A percentile compares a stretch with the other conserved stretches of the same genome.
Conservation (phyloP, 2,329 filamentous ascomycete species). For the Zasmidium angulare region DNA sequence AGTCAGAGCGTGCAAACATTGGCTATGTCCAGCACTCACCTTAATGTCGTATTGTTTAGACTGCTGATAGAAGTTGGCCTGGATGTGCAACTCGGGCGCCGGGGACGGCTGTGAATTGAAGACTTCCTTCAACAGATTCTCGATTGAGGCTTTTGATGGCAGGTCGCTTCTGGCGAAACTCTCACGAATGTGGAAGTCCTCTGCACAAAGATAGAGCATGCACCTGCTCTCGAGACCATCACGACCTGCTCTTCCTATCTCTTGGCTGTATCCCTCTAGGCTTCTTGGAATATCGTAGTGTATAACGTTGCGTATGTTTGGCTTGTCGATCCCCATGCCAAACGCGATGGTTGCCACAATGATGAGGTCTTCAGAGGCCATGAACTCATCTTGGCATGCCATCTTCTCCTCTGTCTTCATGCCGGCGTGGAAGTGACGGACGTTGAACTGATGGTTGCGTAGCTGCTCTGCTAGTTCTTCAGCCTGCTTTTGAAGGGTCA, state of each 20-base stretch:
- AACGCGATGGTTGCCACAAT: slow-evolving; percentile 98
- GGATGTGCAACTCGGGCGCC: slow-evolving; percentile 35
- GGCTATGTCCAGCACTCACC: slow-evolving; percentile 14
- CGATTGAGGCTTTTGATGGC: slow-evolving; percentile 53
- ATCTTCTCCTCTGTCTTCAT: slow-evolving; percentile 69
- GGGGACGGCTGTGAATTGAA: slow-evolving; percentile 38
- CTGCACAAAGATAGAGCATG: slow-evolving; percentile 57
- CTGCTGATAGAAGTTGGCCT: slow-evolving; percentile 48
- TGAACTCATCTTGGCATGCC: slow-evolving; percentile 77
- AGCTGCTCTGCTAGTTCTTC: slow-evolving; percentile 76
- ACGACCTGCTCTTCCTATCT: slow-evolving; percentile 90
- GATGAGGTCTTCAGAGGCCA: slow-evolving; percentile 73
- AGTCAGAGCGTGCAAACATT: neutral
- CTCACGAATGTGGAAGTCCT: slow-evolving; percentile 60
- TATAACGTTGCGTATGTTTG: slow-evolving; percentile 93
- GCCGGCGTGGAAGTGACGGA: slow-evolving; percentile 82
- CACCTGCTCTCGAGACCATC: slow-evolving; percentile 68
- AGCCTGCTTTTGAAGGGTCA: slow-evolving; percentile 58
- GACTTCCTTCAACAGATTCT: slow-evolving; percentile 51
- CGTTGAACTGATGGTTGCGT: slow-evolving; percentile 62
- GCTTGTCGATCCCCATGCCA: slow-evolving; percentile 98
- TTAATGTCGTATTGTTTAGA: slow-evolving; percentile 56
- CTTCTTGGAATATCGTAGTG: slow-evolving; percentile 92
- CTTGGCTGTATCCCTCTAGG: slow-evolving; percentile 95
- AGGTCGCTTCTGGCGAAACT: slow-evolving; percentile 61